Evolutionary conservation across 1,284 basidiomycete species (phyloP).

Genomic region (Trametes pubescens): DNA sequence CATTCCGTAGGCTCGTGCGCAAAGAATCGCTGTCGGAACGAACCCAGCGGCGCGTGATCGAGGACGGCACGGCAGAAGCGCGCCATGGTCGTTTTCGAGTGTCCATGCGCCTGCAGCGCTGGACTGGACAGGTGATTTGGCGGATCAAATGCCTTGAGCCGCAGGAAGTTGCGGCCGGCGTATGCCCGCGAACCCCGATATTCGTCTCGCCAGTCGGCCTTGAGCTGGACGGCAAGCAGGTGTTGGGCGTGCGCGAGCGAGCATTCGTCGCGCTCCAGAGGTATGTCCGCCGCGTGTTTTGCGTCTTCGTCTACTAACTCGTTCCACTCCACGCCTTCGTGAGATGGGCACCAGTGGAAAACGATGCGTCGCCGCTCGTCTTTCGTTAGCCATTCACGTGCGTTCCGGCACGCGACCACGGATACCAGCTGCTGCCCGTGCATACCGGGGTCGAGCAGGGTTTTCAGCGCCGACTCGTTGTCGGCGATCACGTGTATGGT

Average conservation of each 20-base stretch:
- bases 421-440: constrained; percentile 20
- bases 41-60: constrained; percentile 17
- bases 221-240: constrained; percentile 12
- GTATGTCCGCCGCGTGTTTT: constrained; percentile 5
- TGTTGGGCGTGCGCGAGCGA: constrained; percentile 19
- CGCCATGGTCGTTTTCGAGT: constrained; percentile 16
- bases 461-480: constrained; percentile 18
- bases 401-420: constrained; percentile 13
- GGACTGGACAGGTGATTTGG: constrained; percentile 8
- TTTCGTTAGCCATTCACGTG: constrained; percentile 14
- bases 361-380: constrained; percentile 9
- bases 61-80: constrained; percentile 12
- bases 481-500: constrained; percentile 21
- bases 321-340: constrained; percentile 10
- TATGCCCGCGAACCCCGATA: constrained; percentile 7
- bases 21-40: constrained; percentile 6
- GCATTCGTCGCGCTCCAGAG: constrained; percentile 12
- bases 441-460: constrained; percentile 14
- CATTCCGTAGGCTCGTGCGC: neutral
- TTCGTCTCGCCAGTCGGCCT: constrained; percentile 11
- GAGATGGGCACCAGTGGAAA: constrained; percentile 18
- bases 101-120: constrained; percentile 4
- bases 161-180: constrained; percentile 5
- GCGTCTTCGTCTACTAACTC: constrained; percentile 8
- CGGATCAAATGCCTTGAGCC: constrained; percentile 8